Evolutionary conservation across 352 stramenopile species (phyloP).

Genomic region (Phytophthora rubi): DNA sequence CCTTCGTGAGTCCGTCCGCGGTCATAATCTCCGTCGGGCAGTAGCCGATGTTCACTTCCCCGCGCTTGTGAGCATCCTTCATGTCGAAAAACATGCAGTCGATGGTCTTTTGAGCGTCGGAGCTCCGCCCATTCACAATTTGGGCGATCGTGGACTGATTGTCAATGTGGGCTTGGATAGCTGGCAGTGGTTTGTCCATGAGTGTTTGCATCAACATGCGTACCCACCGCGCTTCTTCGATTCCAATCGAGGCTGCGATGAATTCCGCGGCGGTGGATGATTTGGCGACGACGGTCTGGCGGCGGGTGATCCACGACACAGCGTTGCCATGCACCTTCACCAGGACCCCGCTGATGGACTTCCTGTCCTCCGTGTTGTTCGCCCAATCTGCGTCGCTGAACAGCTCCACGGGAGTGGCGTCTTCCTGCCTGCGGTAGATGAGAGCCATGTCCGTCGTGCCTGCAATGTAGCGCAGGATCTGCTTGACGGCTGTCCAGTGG

Average conservation of each 20-base stretch:
- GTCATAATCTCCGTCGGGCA: not conserved
- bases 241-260: constrained; percentile 1
- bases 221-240: not conserved
- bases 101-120: not conserved
- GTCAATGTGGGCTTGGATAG: not conserved
- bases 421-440: not conserved
- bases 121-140: not conserved
- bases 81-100: not conserved
- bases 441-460: too few relatives aligned
- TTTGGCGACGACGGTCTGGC: not conserved
- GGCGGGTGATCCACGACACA: not conserved
- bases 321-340: constrained; percentile 1
- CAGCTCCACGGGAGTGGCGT: not conserved
- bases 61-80: not conserved
- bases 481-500: constrained; percentile 5
- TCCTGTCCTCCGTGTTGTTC: not conserved
- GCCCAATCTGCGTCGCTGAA: constrained; percentile 10
- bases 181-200: not conserved
- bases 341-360: not conserved
- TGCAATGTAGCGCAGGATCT: constrained; percentile 2
- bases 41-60: not conserved
- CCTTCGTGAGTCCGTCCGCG: constrained; percentile 2
- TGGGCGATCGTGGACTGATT: not conserved
- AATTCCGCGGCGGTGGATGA: constrained; percentile 10
- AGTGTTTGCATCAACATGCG: not conserved